Percentiles rank a stretch among this genome's conserved stretches.
These are phyloP conservation scores for Pisolithus thermaeus DNA, from an alignment of 1,284 basidiomycete genomes.

Conservation along the genomic window DNA sequence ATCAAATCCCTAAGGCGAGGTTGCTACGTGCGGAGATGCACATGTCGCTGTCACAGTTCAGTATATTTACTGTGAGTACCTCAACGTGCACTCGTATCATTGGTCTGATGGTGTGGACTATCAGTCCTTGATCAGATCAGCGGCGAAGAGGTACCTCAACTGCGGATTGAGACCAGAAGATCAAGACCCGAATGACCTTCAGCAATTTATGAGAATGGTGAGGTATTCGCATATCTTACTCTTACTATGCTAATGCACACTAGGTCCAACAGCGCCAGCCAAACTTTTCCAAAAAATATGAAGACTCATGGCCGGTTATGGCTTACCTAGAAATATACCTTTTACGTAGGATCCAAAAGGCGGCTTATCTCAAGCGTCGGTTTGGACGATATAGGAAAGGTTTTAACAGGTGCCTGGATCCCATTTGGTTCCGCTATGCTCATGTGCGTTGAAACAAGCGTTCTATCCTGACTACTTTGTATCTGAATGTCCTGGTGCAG, in stretches of 20 bases:
- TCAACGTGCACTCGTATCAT: background rate
- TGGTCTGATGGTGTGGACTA: background rate
- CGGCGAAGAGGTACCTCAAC: constrained; percentile 1
- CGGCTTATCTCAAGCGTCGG: too few species aligned
- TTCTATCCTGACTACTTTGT: too few species aligned
- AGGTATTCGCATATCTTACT: background rate
- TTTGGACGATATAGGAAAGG: too few species aligned
- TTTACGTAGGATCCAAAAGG: too few species aligned
- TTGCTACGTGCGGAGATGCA: background rate
- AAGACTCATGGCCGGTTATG: too few species aligned
- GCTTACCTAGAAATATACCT: too few species aligned
- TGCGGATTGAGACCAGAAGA: constrained; percentile 7
- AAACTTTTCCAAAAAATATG: too few species aligned
- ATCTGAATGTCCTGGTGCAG: too few species aligned
- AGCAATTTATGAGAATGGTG: constrained; percentile 13
- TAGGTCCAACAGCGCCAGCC: too few species aligned
- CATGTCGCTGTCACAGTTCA: constrained; percentile 1
- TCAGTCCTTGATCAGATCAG: constrained; percentile 3
- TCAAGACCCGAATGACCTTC: constrained; percentile 7
- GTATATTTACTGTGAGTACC: constrained; percentile 8
- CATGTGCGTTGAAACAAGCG: too few species aligned
- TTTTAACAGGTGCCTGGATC: too few species aligned
- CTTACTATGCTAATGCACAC: background rate
- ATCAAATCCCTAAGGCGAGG: background rate
- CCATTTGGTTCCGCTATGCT: too few species aligned